These are phyloP conservation scores for Xylaria polymorpha DNA, from an alignment of 2,329 filamentous ascomycete species.

Conservation along the genomic window DNA sequence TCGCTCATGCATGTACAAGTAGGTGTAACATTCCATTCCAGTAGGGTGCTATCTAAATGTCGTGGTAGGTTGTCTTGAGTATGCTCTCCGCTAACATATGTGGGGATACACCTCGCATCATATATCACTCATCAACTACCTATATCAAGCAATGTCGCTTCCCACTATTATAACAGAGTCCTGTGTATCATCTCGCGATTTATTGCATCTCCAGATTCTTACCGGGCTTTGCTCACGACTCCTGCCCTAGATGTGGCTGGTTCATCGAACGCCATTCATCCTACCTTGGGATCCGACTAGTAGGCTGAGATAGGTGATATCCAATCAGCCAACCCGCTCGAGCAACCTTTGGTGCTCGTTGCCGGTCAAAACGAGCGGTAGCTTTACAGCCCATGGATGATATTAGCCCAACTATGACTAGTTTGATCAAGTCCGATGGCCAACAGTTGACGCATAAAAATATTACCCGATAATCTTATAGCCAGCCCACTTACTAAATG, in stretches of 20 bases:
- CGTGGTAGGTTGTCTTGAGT: not conserved
- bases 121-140: not conserved
- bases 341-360: conserved; percentile 5
- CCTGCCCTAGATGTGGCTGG: conserved; percentile 15
- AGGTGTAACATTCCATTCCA: conserved; percentile 24
- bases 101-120: not conserved
- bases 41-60: conserved; percentile 13
- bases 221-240: conserved; percentile 18
- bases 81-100: not conserved
- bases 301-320: not conserved
- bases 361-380: conserved; percentile 12
- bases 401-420: not conserved
- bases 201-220: conserved; percentile 17
- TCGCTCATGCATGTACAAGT: conserved; percentile 19
- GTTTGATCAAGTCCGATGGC: conserved; percentile 13
- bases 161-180: not conserved
- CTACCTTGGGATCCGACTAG: conserved; percentile 15
- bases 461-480: not conserved
- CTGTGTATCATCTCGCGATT: conserved; percentile 6
- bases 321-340: conserved; percentile 8
- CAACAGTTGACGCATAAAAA: conserved; percentile 1
- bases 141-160: not conserved
- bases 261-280: conserved; percentile 7
- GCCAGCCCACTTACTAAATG: not conserved
- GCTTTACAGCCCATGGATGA: conserved; percentile 3